Percentiles rank a stretch among this genome's conserved stretches.
Evolutionary conservation across 768 basidiomycete species (phyloP).

Genomic region (Amanita fuliginea): DNA sequence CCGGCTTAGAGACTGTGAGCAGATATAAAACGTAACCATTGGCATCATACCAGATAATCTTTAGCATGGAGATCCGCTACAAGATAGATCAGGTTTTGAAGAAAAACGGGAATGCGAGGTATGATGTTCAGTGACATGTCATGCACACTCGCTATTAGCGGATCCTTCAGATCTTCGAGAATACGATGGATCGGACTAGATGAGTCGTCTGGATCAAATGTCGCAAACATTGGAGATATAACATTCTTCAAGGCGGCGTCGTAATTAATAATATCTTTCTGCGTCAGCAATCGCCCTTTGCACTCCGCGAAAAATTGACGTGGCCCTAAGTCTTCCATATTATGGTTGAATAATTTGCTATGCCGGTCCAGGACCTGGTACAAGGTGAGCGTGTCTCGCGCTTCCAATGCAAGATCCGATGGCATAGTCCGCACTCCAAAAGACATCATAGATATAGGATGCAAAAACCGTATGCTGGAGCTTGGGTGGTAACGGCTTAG

Average conservation of each 20-base stretch:
- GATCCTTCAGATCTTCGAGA: constrained; percentile 27
- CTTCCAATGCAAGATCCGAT: constrained; percentile 52
- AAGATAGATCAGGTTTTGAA: constrained; percentile 35
- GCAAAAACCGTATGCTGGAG: constrained; percentile 39
- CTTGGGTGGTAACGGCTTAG: constrained; percentile 26
- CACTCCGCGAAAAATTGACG: constrained; percentile 28
- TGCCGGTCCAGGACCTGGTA: constrained; percentile 30
- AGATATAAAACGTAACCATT: background rate
- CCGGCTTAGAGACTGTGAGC: constrained; percentile 30
- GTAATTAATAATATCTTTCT: constrained; percentile 51
- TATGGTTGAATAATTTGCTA: constrained; percentile 7
- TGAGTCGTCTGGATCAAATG: constrained; percentile 22
- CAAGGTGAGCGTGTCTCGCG: constrained; percentile 41
- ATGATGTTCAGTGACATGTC: constrained; percentile 17
- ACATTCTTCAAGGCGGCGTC: constrained; percentile 40
- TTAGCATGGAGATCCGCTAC: constrained; percentile 45
- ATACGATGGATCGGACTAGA: constrained; percentile 25
- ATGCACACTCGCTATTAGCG: constrained; percentile 12
- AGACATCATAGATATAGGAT: constrained; percentile 51
- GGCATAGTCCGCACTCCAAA: constrained; percentile 42
- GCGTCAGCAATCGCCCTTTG: constrained; percentile 28
- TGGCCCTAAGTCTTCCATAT: constrained; percentile 29
- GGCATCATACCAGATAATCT: constrained; percentile 40
- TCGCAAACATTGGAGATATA: constrained; percentile 24
- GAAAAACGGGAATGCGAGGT: constrained; percentile 22